Base-by-base conservation (phyloP, 495 filamentous ascomycete species). In the Podospora didyma region DNA sequence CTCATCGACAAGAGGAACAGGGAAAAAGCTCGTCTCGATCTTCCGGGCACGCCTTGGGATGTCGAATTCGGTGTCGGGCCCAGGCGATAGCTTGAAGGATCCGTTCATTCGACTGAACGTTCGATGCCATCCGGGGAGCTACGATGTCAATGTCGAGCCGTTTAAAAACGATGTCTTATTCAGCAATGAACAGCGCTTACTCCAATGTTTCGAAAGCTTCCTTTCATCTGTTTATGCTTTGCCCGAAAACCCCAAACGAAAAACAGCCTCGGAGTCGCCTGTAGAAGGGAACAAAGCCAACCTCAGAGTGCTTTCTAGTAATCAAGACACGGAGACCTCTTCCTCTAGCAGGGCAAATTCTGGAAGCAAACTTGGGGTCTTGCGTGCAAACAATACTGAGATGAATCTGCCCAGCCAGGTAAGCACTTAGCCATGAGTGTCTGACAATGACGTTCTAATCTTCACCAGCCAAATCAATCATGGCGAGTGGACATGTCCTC, bases 101-200 rank as follows among this genome's bases (percentile, higher is more conserved):
- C 87, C 87, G 0, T 93, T 96, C 67, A 69, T 97, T 23, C 80
- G 78, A 16, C 61, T 97, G 44, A 85, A 91, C 53, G 81, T 98
- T 6, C 63, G 64, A 4, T 96, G 92, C 62, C 82, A 86, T 1
- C 68, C 65, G 4, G 83, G 80, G 14, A 87, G 78, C 48, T 97
- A 98, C 58, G 93, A 97, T 73, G 79, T 82, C 2, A 97, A 96
- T 62, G 78, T 97, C 51, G 92, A 97, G 63, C 92, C 92, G 0
- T 82, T 87, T 0, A 98, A 98, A 66, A 88, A 97, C 59, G 87
- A 96, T 67, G 82, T 97, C 2, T 52, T 96, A 0, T 96, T 98
- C 64, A 74, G 79, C 24, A 74, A 94, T 44, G 75, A 83, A 26
- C 66, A 82, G 0, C 3, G 59, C 2, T 53, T 96, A 9, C 46